These are phyloP conservation scores for Magnusiomyces sp. DNA, from an alignment of 1,139 yeast species.

Conservation along the genomic window DNA sequence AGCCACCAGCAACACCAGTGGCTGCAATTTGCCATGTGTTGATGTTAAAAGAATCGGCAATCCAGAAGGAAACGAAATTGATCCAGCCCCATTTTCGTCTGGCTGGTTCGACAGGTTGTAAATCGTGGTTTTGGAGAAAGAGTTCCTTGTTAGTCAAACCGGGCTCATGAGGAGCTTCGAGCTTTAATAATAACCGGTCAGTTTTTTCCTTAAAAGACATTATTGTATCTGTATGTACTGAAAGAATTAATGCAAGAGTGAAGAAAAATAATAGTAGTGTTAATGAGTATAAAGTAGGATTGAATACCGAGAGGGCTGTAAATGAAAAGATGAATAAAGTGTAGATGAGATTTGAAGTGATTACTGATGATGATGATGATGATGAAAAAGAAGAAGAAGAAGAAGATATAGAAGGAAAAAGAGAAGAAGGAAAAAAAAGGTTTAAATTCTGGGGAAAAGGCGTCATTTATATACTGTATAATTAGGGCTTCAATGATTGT, in stretches of 20 bases:
- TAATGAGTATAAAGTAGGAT: too few relatives aligned
- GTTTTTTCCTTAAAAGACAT: slow-evolving; percentile 7
- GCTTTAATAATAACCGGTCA: slow-evolving; percentile 2
- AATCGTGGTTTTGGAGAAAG: slow-evolving; percentile 56
- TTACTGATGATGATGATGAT: too few relatives aligned
- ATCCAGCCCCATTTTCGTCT: slow-evolving; percentile 73
- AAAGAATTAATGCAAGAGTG: not conserved
- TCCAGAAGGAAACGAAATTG: slow-evolving; percentile 71
- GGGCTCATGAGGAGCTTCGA: slow-evolving; percentile 20
- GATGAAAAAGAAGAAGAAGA: too few relatives aligned
- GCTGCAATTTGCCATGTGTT: slow-evolving; percentile 90
- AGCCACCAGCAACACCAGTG: slow-evolving; percentile 63
- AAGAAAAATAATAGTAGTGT: not conserved
- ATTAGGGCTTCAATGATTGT: too few relatives aligned
- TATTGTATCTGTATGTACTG: not conserved
- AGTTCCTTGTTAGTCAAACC: slow-evolving; percentile 18
- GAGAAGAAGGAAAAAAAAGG: too few relatives aligned
- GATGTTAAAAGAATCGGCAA: slow-evolving; percentile 79
- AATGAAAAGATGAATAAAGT: not conserved
- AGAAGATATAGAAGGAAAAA: too few relatives aligned
- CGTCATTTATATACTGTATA: too few relatives aligned
- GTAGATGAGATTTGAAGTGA: too few relatives aligned
- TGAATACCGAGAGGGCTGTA: too few relatives aligned
- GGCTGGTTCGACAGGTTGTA: slow-evolving; percentile 62
- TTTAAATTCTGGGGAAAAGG: too few relatives aligned